Conservation (phyloP, 2,329 filamentous ascomycete genomes). For the Periconia sp. region DNA sequence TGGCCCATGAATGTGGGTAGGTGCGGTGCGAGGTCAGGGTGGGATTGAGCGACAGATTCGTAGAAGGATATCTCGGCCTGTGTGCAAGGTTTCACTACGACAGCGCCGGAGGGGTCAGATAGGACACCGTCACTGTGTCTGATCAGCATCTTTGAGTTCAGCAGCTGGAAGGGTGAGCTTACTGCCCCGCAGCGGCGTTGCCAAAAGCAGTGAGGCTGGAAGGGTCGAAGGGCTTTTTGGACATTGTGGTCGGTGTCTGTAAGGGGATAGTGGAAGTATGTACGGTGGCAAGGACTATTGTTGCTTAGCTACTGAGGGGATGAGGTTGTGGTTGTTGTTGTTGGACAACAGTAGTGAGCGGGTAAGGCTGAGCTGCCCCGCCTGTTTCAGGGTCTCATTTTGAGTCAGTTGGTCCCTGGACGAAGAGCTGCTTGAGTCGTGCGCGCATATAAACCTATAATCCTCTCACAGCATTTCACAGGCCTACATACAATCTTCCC, state of each 20-base stretch:
- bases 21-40: conserved; percentile 76
- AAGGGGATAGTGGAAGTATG: not conserved
- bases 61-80: conserved; percentile 88
- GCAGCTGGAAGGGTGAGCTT: conserved; percentile 50
- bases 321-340: conserved; percentile 1
- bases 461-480: no score
- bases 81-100: conserved; percentile 95
- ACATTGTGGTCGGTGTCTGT: conserved; percentile 37
- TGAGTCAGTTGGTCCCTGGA: conserved; percentile 21
- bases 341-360: not conserved
- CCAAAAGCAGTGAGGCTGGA: conserved; percentile 72
- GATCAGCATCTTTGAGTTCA: conserved; percentile 13
- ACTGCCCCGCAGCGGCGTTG: conserved; percentile 85
- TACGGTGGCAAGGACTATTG: not conserved
- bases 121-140: conserved; percentile 81
- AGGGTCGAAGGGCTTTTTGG: conserved; percentile 59
- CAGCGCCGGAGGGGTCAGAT: conserved; percentile 78
- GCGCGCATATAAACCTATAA: no score
- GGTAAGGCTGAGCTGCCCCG: conserved; percentile 6
- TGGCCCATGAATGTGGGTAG: conserved; percentile 88
- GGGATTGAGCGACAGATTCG: conserved; percentile 68
- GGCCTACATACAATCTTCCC: no score
- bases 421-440: no score
- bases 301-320: not conserved
- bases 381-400: conserved; percentile 19